These are phyloP conservation scores for Schizosaccharomyces cryophilus DNA, from an alignment of 805 yeast species.

Conservation along the genomic window DNA sequence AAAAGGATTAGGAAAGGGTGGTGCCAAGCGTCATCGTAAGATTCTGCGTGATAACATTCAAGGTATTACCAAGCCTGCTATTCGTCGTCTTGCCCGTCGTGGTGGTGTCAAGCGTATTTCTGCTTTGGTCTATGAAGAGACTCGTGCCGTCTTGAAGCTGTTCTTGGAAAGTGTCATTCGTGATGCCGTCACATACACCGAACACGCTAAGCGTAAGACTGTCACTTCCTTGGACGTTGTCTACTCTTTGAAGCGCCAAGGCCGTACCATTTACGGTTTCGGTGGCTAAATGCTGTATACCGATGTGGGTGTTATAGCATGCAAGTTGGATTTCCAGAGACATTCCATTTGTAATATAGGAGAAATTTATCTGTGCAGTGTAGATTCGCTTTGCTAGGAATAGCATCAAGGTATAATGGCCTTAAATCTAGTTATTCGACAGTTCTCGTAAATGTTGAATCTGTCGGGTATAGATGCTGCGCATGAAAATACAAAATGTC, in stretches of 20 bases:
- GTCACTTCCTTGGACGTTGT: conserved; percentile 48
- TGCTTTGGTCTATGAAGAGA: conserved; percentile 48
- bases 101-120: conserved; percentile 60
- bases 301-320: too few species aligned
- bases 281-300: conserved; percentile 27
- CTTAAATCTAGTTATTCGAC: too few species aligned
- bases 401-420: too few species aligned
- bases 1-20: conserved; percentile 6
- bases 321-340: too few species aligned
- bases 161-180: conserved; percentile 47
- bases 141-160: conserved; percentile 42
- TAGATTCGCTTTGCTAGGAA: too few species aligned
- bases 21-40: conserved; percentile 51
- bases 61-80: conserved; percentile 53
- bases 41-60: conserved; percentile 51
- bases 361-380: too few species aligned
- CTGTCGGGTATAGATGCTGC: too few species aligned
- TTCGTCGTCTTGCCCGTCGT: conserved; percentile 57
- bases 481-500: too few species aligned
- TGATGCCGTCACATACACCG: conserved; percentile 51
- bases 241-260: conserved; percentile 53
- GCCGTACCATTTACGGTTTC: conserved; percentile 52
- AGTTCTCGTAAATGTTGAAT: too few species aligned
- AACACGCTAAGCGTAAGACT: conserved; percentile 56
- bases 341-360: too few species aligned